Base-by-base conservation (phyloP, 2,329 filamentous ascomycete genomes). In the Tolypocladium amazonense region DNA sequence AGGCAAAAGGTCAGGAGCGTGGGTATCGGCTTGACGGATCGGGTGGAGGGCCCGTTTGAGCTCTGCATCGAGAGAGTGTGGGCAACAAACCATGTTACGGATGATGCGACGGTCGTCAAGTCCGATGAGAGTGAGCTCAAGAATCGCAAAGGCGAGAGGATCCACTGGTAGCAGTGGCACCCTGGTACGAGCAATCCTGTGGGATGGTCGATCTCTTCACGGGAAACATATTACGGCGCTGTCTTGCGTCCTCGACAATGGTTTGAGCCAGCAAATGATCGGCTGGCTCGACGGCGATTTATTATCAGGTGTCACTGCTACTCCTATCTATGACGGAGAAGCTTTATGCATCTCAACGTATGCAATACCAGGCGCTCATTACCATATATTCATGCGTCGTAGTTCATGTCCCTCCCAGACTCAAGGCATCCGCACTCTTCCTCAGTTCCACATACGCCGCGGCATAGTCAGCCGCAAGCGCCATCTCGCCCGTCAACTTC, bases 21-120 rank as follows among this genome's bases (percentile, higher is more conserved):
- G 25, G 94, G 94, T 1, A 86, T 97, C 60, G 91, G 92, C 6
- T 74, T 97, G 69, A 97, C 92, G 58, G 94, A 99, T 73, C 83
- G 94, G 20, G 82, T 95, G 43, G 88, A 91, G 8, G 94, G 93
- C 0, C 89, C 90, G 0, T 99, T 93, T 74, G 89, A 96, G 72
- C 78, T 99, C 45, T 88, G 85, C 62, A 87, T 99, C 58, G 88
- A 92, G 69, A 84, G 85, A 62, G 85, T 97, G 23, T 99, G 93
- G 91, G 92, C 93, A 0, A 96, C 92, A 0, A 97, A 97, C 56
- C 61, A 73, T 35, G 58, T 64, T 2, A 62, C 61, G 0, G 73
- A 70, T 14, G 63, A 60, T 4, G 68, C 65, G 33, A 60, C 63
- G 11, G 61, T 61, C 12, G 60, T 59, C 38, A 62, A 62, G 52